Base-by-base conservation (phyloP, 179 eudicot genomes). In the Silene vulgaris region DNA sequence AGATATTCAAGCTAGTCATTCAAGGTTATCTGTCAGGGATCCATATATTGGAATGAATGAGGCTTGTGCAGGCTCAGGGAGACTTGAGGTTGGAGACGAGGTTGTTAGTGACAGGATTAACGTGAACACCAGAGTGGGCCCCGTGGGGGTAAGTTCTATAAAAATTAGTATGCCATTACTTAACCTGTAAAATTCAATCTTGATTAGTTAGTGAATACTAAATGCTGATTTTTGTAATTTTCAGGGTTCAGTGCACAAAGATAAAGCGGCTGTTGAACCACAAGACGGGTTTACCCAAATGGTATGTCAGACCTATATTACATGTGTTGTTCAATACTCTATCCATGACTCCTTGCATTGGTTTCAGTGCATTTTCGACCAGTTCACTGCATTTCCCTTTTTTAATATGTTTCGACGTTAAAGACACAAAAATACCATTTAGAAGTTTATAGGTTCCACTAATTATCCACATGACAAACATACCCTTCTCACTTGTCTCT, bases 261-360 rank as follows among this genome's bases (percentile, higher is more conserved):
- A 80, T 63, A 79, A 76, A 64, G 56, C 81, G 67, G 76, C 68
- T 80, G 78, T 78, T 57, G 84, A 84, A 74, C 60, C 77, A 37
- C 87, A 82, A 77, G 77, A 76, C 52, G 75, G 83, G 70, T 82
- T 82, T 73, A 81, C 83, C 17, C 91, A 88, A 81, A 82, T 85
- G 90, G 93, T 89, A 70, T 21, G 87, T 83, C 59, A 66, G 50
- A 20, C 40, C 75, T 64, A 12, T 45, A 16, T 48, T 48, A 73
- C 32, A 21, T 70, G 14, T 60, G 56, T 20, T 61, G 30, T 69
- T 43, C 13, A 59, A 19, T 71, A 9, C 52, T 1, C n/a, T 52
- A 3, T 52, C 57, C n/a, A 52, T 52, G 48, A 40, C 48, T 40
- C 9, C 40, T 8, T 40, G 48, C 48, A 40, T 40, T 40, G 48